These are phyloP conservation scores for Nigrospora osmanthi DNA, from an alignment of 2,329 filamentous ascomycete genomes.

Conservation along the genomic window DNA sequence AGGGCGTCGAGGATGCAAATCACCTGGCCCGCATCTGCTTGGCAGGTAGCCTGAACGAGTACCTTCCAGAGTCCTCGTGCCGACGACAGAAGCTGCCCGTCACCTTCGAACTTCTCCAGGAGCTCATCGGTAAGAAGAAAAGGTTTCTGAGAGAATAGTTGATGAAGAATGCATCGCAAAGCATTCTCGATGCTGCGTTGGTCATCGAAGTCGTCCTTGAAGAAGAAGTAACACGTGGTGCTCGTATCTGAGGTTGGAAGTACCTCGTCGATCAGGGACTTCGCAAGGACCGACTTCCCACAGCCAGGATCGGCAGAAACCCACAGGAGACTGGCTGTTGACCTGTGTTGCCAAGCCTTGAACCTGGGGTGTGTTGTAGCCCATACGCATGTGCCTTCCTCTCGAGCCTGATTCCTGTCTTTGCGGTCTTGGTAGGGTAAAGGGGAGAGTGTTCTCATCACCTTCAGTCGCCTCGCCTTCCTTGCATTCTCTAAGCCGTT, in stretches of 20 bases:
- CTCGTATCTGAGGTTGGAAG: slow-evolving; percentile 9
- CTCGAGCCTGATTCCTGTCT: slow-evolving; percentile 8
- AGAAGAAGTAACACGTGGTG: slow-evolving; percentile 33
- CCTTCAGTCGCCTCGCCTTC: too few species aligned
- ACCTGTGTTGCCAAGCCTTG: slow-evolving; percentile 8
- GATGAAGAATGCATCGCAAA: slow-evolving; percentile 26
- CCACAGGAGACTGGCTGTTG: slow-evolving; percentile 18
- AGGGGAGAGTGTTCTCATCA: neutral
- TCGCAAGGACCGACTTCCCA: slow-evolving; percentile 34
- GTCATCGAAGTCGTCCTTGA: slow-evolving; percentile 30
- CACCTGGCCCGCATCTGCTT: slow-evolving; percentile 12
- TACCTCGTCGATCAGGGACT: slow-evolving; percentile 22
- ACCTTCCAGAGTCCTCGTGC: slow-evolving; percentile 23
- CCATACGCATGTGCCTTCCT: slow-evolving; percentile 9
- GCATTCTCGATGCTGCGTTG: slow-evolving; percentile 21
- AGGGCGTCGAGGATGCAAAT: slow-evolving; percentile 31
- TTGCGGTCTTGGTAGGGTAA: slow-evolving; percentile 8
- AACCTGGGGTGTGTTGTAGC: slow-evolving; percentile 7
- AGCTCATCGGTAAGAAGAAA: slow-evolving; percentile 13
- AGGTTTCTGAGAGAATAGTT: slow-evolving; percentile 21
- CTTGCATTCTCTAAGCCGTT: too few species aligned
- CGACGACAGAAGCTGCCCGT: slow-evolving; percentile 9
- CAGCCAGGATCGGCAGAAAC: slow-evolving; percentile 35
- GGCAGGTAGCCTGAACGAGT: slow-evolving; percentile 9
- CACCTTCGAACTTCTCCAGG: slow-evolving; percentile 9